Evolutionary conservation across 441 rosid genomes (phyloP).

Genomic region (Bruguiera hainesii): DNA sequence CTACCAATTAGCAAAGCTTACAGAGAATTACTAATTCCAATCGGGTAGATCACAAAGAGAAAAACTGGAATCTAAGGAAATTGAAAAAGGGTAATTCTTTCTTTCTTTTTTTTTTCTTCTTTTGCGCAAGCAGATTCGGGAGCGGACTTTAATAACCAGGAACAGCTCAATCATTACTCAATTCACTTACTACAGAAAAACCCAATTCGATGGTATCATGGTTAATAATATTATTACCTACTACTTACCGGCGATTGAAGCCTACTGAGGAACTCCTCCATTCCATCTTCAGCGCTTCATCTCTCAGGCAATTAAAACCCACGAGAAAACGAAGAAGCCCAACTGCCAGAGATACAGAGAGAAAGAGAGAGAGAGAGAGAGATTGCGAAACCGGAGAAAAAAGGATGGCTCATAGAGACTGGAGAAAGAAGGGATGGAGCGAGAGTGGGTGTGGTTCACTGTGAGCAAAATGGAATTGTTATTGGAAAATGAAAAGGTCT

Average conservation of each 20-base stretch:
- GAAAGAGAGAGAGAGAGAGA: no score
- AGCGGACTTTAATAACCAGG: constrained; percentile 33
- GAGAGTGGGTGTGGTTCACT: constrained; percentile 10
- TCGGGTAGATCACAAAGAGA: background rate
- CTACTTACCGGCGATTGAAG: constrained; percentile 28
- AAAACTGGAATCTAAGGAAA: background rate
- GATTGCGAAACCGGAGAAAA: no score
- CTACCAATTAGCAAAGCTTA: background rate
- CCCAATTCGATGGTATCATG: constrained; percentile 5
- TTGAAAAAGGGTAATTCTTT: background rate
- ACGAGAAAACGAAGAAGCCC: background rate
- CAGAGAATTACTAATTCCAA: background rate
- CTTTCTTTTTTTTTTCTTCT: constrained; percentile 16
- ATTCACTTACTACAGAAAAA: constrained; percentile 1
- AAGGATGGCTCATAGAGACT: background rate
- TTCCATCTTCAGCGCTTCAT: constrained; percentile 22
- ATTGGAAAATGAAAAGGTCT: no score
- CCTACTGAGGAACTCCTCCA: background rate
- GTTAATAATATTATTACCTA: constrained; percentile 7
- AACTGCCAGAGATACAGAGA: no score
- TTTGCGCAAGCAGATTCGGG: constrained; percentile 38
- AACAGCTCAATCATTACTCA: constrained; percentile 29
- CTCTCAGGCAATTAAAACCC: constrained; percentile 2
- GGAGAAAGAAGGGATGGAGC: background rate
- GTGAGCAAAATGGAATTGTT: constrained; percentile 18